A percentile compares a stretch with the other conserved stretches of the same genome.
Evolutionary conservation across 345 rosid genomes (phyloP).

Genomic region (Durio zibethinus): DNA sequence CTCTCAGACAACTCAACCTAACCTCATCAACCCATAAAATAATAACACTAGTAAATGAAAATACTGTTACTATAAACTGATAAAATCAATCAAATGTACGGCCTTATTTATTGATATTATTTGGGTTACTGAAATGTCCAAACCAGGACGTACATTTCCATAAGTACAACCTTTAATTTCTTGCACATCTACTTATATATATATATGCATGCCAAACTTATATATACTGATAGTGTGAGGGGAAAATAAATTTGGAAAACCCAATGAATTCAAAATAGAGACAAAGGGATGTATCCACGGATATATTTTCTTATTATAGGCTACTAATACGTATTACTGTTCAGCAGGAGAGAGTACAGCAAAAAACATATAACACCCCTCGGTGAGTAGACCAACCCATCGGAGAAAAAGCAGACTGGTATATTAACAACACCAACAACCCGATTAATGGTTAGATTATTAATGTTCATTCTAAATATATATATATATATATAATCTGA

Average conservation of each 20-base stretch:
- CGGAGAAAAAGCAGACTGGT: background rate
- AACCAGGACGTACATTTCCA: too few relatives aligned
- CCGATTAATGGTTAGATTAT: slow-evolving; percentile 8
- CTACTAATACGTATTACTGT: background rate
- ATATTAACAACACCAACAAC: slow-evolving; percentile 15
- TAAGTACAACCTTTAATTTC: too few relatives aligned
- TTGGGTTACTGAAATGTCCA: background rate
- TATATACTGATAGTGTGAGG: too few relatives aligned
- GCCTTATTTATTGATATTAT: background rate
- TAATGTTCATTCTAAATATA: background rate
- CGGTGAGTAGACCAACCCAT: background rate
- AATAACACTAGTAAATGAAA: background rate
- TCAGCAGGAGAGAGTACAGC: background rate
- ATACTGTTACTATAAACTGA: background rate
- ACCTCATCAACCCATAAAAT: too few relatives aligned
- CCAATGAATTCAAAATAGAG: too few relatives aligned
- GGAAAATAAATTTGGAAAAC: too few relatives aligned
- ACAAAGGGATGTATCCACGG: too few relatives aligned
- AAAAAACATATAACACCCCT: background rate
- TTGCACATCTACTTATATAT: too few relatives aligned
- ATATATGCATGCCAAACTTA: too few relatives aligned
- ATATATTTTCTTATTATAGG: too few relatives aligned
- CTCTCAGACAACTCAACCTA: background rate
- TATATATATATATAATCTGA: background rate
- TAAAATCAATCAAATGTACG: background rate